These are phyloP conservation scores for Lasiodiplodia sp. DNA, from an alignment of 2,329 filamentous ascomycete genomes.

Conservation along the genomic window DNA sequence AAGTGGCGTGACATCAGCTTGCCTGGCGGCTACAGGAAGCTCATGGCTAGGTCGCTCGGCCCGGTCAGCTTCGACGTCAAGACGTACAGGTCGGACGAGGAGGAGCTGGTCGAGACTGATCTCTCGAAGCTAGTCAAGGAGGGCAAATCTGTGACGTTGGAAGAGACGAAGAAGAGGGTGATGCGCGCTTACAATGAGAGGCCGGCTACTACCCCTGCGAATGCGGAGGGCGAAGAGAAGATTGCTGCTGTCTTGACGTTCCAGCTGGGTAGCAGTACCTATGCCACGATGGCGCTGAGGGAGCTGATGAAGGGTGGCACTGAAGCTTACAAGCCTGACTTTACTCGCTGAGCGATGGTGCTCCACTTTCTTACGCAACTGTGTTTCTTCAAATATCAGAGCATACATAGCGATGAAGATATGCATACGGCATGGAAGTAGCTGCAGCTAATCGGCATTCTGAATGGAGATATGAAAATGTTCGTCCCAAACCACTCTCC, in stretches of 20 bases:
- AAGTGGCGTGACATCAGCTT: constrained; percentile 87
- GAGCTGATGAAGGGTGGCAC: constrained; percentile 78
- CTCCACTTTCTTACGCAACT: neutral
- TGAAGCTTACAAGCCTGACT: constrained; percentile 69
- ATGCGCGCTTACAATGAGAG: constrained; percentile 8
- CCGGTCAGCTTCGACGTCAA: constrained; percentile 73
- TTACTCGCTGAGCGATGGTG: constrained; percentile 15
- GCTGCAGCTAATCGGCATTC: neutral
- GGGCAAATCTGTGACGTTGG: constrained; percentile 43
- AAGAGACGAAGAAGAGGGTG: constrained; percentile 23
- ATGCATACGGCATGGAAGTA: neutral
- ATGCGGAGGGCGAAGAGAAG: constrained; percentile 51
- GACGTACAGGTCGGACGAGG: constrained; percentile 51
- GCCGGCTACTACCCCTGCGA: constrained; percentile 1
- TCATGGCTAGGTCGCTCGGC: constrained; percentile 74
- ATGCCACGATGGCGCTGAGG: constrained; percentile 82
- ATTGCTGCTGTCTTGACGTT: constrained; percentile 76
- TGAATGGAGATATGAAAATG: neutral
- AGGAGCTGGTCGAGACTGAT: constrained; percentile 91
- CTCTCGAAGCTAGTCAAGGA: constrained; percentile 68
- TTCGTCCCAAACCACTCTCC: neutral
- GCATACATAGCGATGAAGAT: neutral
- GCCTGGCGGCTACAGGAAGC: constrained; percentile 85
- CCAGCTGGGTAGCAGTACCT: constrained; percentile 79
- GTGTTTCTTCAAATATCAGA: neutral